Evolutionary conservation across 2,329 filamentous ascomycete genomes (phyloP).

Genomic region (Fusarium subglutinans): DNA sequence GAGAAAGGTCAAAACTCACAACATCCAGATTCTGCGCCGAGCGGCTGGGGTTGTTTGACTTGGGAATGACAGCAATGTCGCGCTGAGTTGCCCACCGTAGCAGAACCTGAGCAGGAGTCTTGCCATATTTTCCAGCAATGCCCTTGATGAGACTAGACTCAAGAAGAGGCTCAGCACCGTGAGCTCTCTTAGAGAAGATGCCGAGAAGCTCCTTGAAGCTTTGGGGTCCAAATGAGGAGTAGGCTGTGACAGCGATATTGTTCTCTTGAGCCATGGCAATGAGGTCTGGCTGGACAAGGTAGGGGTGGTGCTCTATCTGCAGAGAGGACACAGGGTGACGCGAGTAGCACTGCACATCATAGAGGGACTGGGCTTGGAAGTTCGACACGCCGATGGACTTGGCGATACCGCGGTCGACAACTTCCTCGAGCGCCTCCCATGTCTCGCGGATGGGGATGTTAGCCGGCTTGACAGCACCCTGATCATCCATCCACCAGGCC

Average conservation of each 20-base stretch:
- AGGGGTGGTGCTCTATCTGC: constrained; percentile 76
- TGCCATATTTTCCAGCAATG: constrained; percentile 63
- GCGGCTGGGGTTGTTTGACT: constrained; percentile 63
- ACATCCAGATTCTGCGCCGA: constrained; percentile 67
- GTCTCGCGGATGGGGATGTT: constrained; percentile 79
- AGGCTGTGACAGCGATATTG: constrained; percentile 69
- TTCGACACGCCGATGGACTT: constrained; percentile 82
- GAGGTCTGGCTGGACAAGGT: constrained; percentile 68
- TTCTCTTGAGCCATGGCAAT: constrained; percentile 65
- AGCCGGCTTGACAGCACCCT: constrained; percentile 60
- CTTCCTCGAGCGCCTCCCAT: constrained; percentile 78
- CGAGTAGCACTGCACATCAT: constrained; percentile 70
- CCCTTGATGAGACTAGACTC: constrained; percentile 54
- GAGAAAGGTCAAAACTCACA: constrained; percentile 61
- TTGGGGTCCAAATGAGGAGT: constrained; percentile 72
- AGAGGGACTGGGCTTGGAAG: constrained; percentile 70
- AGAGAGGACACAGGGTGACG: constrained; percentile 62
- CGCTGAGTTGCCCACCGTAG: constrained; percentile 74
- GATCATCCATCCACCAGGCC: constrained; percentile 51
- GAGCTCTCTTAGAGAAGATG: constrained; percentile 42
- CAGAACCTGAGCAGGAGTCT: constrained; percentile 72
- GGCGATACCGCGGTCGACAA: constrained; percentile 73
- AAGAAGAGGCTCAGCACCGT: constrained; percentile 43
- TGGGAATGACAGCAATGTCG: constrained; percentile 71
- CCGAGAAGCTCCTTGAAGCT: constrained; percentile 46